These are phyloP conservation scores for Pichia norvegensis DNA, from an alignment of 1,139 yeast genomes.

Conservation along the genomic window DNA sequence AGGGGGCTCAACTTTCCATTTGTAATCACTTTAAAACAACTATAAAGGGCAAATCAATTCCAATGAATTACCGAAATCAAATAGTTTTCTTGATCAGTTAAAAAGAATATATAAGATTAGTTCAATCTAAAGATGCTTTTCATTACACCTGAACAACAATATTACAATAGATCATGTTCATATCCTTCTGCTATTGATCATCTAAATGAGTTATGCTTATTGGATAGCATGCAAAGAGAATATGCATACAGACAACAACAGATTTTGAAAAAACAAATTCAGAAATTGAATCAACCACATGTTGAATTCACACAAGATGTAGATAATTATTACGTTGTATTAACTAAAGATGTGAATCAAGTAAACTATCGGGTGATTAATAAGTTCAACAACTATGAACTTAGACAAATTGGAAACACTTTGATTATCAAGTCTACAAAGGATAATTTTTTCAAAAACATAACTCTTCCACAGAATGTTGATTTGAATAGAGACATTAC, in stretches of 20 bases:
- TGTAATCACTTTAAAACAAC: neutral
- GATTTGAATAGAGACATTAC: slow-evolving; percentile 10
- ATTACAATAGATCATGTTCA: neutral
- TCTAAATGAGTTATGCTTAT: slow-evolving; percentile 6
- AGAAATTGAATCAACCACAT: slow-evolving; percentile 11
- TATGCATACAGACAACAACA: slow-evolving; percentile 10
- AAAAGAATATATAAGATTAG: neutral
- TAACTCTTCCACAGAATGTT: slow-evolving; percentile 14
- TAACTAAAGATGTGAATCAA: slow-evolving; percentile 7
- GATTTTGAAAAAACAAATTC: slow-evolving; percentile 8
- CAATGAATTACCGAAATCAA: too few species aligned
- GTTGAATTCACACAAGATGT: slow-evolving; percentile 8
- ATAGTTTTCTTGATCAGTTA: neutral
- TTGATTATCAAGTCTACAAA: slow-evolving; percentile 13
- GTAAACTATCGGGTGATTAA: slow-evolving; percentile 5
- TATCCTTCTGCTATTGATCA: neutral
- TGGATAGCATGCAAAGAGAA: slow-evolving; percentile 11
- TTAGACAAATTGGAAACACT: slow-evolving; percentile 10
- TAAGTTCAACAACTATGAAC: slow-evolving; percentile 12
- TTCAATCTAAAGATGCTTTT: slow-evolving; percentile 2
- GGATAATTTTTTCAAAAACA: slow-evolving; percentile 14
- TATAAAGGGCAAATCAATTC: neutral
- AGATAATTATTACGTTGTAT: slow-evolving; percentile 10
- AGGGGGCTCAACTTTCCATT: neutral
- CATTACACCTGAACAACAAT: slow-evolving; percentile 2